Evolutionary conservation across 768 basidiomycete species (phyloP).

Genomic region (Pulveroboletus sp.): DNA sequence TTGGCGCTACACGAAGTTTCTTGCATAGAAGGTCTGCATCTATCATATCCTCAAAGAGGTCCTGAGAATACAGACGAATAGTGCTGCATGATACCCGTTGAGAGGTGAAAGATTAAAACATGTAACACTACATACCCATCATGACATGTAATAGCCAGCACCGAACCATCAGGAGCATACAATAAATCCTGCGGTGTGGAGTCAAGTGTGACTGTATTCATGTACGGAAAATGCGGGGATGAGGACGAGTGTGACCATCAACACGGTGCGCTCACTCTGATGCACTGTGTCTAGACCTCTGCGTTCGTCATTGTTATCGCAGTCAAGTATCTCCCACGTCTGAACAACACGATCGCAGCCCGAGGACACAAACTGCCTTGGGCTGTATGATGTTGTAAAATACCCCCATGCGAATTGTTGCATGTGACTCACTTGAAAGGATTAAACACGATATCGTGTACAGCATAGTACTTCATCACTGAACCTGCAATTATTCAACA

Average conservation of each 20-base stretch:
- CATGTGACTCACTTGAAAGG: slow-evolving; percentile 38
- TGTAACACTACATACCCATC: slow-evolving; percentile 23
- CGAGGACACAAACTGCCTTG: slow-evolving; percentile 40
- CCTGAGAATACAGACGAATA: slow-evolving; percentile 17
- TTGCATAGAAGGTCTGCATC: slow-evolving; percentile 12
- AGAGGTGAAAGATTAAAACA: neutral
- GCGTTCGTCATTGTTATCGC: slow-evolving; percentile 14
- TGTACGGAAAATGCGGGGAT: slow-evolving; percentile 1
- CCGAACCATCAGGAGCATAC: slow-evolving; percentile 38
- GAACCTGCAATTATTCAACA: slow-evolving; percentile 7
- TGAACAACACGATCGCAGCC: slow-evolving; percentile 43
- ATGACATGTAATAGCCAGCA: slow-evolving; percentile 35
- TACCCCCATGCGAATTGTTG: neutral
- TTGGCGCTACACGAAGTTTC: slow-evolving; percentile 14
- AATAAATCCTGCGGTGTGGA: slow-evolving; percentile 40
- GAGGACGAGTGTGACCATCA: neutral
- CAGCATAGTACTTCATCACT: slow-evolving; percentile 44
- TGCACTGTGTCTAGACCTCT: slow-evolving; percentile 9
- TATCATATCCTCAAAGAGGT: slow-evolving; percentile 20
- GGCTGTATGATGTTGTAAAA: slow-evolving; percentile 26
- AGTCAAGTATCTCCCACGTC: slow-evolving; percentile 37
- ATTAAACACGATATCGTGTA: slow-evolving; percentile 54
- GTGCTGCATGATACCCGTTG: slow-evolving; percentile 14
- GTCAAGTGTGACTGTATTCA: slow-evolving; percentile 18
- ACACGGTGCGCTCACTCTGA: slow-evolving; percentile 12